phyloP scores from a whole-genome alignment of 805 yeast species.

The Candida corydali region DNA sequence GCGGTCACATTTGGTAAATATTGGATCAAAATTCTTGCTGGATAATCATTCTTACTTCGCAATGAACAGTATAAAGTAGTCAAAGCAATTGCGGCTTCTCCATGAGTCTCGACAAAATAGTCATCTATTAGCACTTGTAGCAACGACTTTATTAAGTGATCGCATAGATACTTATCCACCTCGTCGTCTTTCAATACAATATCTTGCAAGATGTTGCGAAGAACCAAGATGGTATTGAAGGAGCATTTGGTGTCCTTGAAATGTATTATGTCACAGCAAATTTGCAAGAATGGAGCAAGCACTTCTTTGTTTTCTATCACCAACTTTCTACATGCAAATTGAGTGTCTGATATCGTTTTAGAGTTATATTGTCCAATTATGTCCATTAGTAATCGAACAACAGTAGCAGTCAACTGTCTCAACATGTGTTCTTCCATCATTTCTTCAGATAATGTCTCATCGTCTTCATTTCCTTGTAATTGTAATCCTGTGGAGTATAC shows the following conservation, averaged over 20 bases:
- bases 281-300: constrained; percentile 71
- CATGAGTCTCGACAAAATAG: constrained; percentile 79
- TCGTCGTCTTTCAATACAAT: constrained; percentile 66
- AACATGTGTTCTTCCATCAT: constrained; percentile 97
- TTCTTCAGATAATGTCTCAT: constrained; percentile 87
- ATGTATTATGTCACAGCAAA: constrained; percentile 71
- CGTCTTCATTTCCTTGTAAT: constrained; percentile 58
- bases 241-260: constrained; percentile 91
- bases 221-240: constrained; percentile 79
- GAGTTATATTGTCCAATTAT: constrained; percentile 75
- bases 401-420: constrained; percentile 89
- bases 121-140: constrained; percentile 65
- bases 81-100: constrained; percentile 87
- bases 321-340: constrained; percentile 59
- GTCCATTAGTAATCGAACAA: constrained; percentile 82
- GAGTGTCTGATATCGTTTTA: constrained; percentile 51
- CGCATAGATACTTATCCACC: constrained; percentile 67
- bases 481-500: constrained; percentile 57
- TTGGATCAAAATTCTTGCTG: constrained; percentile 55
- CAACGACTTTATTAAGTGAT: constrained; percentile 66
- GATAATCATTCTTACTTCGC: constrained; percentile 64
- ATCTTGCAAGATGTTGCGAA: constrained; percentile 69
- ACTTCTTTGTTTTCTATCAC: constrained; percentile 62
- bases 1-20: constrained; percentile 52
- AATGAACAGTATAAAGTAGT: constrained; percentile 74